phyloP scores from a whole-genome alignment of 2,329 filamentous ascomycete species.

The Parastagonospora avenae region DNA sequence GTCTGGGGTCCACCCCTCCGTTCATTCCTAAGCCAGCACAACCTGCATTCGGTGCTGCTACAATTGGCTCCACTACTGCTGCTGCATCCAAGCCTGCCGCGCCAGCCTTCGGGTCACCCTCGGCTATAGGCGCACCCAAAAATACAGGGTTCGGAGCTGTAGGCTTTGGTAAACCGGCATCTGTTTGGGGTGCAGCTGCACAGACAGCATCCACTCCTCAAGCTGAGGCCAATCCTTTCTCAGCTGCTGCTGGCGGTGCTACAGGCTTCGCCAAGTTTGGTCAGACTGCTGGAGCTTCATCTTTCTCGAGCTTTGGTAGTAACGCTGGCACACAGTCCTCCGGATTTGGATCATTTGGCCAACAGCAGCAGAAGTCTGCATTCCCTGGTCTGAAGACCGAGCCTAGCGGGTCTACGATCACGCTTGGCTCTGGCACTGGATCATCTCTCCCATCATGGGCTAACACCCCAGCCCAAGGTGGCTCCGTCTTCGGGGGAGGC shows the following conservation, averaged over 20 bases:
- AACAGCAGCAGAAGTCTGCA: slow-evolving; percentile 32
- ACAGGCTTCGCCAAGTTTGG: slow-evolving; percentile 44
- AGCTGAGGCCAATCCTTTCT: slow-evolving; percentile 42
- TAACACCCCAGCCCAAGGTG: slow-evolving; percentile 35
- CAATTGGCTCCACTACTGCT: slow-evolving; percentile 15
- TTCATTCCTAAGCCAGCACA: slow-evolving; percentile 20
- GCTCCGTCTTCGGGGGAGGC: slow-evolving; percentile 30
- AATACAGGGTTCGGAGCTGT: slow-evolving; percentile 34
- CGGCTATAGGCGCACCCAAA: slow-evolving; percentile 22
- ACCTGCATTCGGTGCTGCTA: slow-evolving; percentile 31
- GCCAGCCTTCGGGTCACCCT: slow-evolving; percentile 35
- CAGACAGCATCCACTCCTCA: slow-evolving; percentile 15
- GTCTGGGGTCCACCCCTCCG: slow-evolving; percentile 18
- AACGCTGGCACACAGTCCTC: slow-evolving; percentile 29
- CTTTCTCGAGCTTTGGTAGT: slow-evolving; percentile 15
- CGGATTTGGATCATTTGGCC: slow-evolving; percentile 38
- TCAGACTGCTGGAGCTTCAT: slow-evolving; percentile 26
- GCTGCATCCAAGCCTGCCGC: slow-evolving; percentile 15
- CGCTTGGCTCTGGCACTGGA: slow-evolving; percentile 40
- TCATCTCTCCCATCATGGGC: slow-evolving; percentile 41
- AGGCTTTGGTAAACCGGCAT: slow-evolving; percentile 23
- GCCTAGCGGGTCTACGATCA: slow-evolving; percentile 49
- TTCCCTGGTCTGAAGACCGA: slow-evolving; percentile 36
- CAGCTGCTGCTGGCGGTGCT: slow-evolving; percentile 20
- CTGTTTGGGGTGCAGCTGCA: slow-evolving; percentile 29